Evolutionary conservation across 495 filamentous ascomycete genomes (phyloP).

Genomic region (Tuber magnatum): DNA sequence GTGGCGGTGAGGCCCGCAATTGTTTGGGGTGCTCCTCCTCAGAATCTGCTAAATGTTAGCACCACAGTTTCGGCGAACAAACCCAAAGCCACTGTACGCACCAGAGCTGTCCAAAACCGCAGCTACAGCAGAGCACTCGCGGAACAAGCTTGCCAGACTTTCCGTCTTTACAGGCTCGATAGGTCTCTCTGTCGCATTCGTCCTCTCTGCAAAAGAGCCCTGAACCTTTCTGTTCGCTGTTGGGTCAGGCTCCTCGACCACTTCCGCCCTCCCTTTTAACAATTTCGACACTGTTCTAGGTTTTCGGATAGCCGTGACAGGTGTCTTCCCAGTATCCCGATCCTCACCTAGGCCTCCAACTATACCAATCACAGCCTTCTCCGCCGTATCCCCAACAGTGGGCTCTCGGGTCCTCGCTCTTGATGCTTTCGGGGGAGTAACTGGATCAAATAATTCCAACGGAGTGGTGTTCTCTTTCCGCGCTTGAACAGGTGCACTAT

Average conservation of each 20-base stretch:
- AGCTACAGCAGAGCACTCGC: not conserved
- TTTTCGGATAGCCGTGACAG: not conserved
- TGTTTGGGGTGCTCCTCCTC: not conserved
- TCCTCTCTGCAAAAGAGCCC: not conserved
- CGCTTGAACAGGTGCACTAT: not conserved
- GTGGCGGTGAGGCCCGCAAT: not conserved
- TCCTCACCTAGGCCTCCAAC: not conserved
- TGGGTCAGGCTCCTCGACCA: not conserved
- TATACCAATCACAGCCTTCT: not conserved
- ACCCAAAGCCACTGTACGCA: not conserved
- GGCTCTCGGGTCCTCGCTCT: not conserved
- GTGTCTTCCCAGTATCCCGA: not conserved
- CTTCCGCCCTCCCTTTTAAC: not conserved
- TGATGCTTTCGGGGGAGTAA: constrained; percentile 14
- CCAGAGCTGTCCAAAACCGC: not conserved
- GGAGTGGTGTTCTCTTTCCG: constrained; percentile 14
- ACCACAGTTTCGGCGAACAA: not conserved
- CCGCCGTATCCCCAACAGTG: not conserved
- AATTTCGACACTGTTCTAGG: not conserved
- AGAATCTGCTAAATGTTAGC: not conserved
- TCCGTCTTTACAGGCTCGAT: not conserved
- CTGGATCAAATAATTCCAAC: constrained; percentile 22
- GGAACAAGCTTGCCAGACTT: not conserved
- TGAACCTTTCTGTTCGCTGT: not conserved
- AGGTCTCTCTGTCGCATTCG: not conserved